Percentiles rank a stretch among this genome's conserved stretches.
Conservation (phyloP, 352 stramenopile species). For the Globisporangium echinulatum region DNA sequence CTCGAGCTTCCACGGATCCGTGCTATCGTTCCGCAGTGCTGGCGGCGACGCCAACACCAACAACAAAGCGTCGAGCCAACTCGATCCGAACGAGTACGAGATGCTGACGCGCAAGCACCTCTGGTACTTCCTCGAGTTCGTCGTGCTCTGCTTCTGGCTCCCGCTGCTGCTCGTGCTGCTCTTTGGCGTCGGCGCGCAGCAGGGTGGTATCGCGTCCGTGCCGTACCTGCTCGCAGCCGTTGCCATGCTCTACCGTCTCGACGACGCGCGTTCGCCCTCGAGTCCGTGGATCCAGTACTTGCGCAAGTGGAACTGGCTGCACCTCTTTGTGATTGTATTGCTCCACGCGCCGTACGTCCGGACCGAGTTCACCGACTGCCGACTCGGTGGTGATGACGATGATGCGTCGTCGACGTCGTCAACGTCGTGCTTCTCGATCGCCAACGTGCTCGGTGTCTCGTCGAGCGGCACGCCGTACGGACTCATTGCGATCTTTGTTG, state of each 20-base stretch:
- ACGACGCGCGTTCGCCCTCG: constrained; percentile 49
- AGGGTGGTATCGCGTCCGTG: constrained; percentile 66
- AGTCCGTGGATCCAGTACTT: constrained; percentile 69
- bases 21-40: not conserved
- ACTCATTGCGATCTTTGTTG: constrained; percentile 72
- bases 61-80: not conserved
- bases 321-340: constrained; percentile 76
- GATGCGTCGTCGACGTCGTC: constrained; percentile 11
- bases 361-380: constrained; percentile 40
- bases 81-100: constrained; percentile 41
- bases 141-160: constrained; percentile 57
- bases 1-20: not conserved
- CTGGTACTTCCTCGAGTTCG: constrained; percentile 69
- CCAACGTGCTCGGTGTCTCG: constrained; percentile 62
- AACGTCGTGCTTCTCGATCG: constrained; percentile 55
- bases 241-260: constrained; percentile 73
- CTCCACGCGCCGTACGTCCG: constrained; percentile 61
- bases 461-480: constrained; percentile 42
- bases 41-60: not conserved
- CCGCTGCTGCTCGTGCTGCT: constrained; percentile 61
- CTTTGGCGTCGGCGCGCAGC: constrained; percentile 64
- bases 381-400: constrained; percentile 23
- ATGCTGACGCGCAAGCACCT: constrained; percentile 49
- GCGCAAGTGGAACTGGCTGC: constrained; percentile 75
- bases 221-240: constrained; percentile 66